Base-by-base conservation (phyloP, 345 rosid species). In the Mangifera indica region DNA sequence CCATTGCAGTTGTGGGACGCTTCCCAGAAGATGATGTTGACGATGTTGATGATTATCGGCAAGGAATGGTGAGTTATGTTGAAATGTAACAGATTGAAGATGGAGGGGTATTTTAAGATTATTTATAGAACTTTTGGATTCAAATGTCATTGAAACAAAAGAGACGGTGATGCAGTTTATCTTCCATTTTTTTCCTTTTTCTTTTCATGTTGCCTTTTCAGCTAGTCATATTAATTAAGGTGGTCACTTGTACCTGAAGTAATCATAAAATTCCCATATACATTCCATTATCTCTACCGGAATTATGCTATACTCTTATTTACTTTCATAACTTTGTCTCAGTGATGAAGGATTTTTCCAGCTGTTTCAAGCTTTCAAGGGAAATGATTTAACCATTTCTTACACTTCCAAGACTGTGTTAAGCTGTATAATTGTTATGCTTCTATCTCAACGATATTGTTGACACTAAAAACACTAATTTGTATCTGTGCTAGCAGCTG, bases 1-100 rank as follows among this genome's bases (percentile, higher is more conserved):
- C 89, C 5, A 60, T 87, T 67, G 91, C 87, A 45, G 85, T 87
- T 42, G 85, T 87, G 55, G 89, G 76, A 55, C 82, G 84, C 40
- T 85, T 87, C 63, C 89, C 88, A 0, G 89, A 87, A 70, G 89
- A 87, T 84, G 87, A 82, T 69, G 74, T 67, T 57, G 86, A 79
- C 13, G 85, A 84, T 34, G 48, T 74, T 0, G 81, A 81, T 59
- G 86, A 82, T 63, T 87, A 87, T 75, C 80, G 89, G 51, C 85
- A 79, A 71, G 89, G 91, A 55, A 70, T 79, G 86, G 89, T 84
- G 78, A 75, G 79, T 63, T 15, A 21, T 45, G 25, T 63, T 21
- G 37, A 37, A 37, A 49, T 37, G 8, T 34, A 3, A 22, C n/a
- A 40, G n/a, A 42, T 64, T 24, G 32, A 44, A 25, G 26, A 62